phyloP scores from a whole-genome alignment of 371 early-diverging fungal species.

The Rhizopus stolonifer region DNA sequence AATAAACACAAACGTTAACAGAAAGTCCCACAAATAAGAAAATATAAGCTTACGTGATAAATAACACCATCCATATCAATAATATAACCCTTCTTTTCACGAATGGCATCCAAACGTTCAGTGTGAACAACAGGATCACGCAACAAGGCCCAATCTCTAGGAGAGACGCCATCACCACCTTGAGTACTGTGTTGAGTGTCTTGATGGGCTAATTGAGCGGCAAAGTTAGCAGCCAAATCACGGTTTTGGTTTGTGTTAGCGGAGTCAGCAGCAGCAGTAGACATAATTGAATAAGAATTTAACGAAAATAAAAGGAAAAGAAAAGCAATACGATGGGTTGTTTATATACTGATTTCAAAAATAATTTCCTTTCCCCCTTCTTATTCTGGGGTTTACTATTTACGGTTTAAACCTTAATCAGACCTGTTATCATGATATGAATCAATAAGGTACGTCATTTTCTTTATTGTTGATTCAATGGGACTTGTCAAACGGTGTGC shows the following conservation, averaged over 20 bases:
- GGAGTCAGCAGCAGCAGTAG: background rate
- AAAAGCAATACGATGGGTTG: background rate
- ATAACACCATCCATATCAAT: conserved; percentile 75
- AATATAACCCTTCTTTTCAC: conserved; percentile 62
- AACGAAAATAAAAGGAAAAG: background rate
- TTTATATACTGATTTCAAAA: too few relatives aligned
- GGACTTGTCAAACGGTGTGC: too few relatives aligned
- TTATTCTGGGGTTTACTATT: background rate
- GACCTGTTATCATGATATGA: conserved; percentile 1
- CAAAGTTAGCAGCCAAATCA: conserved; percentile 29
- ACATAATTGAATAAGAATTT: background rate
- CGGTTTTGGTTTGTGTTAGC: conserved; percentile 18
- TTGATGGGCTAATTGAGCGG: conserved; percentile 16
- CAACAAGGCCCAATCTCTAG: conserved; percentile 44
- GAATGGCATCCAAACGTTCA: conserved; percentile 54
- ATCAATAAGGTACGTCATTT: conserved; percentile 6
- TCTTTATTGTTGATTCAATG: conserved; percentile 1
- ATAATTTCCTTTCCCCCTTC: too few relatives aligned
- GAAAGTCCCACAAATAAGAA: too few relatives aligned
- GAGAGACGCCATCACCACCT: conserved; percentile 24
- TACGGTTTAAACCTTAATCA: conserved; percentile 2
- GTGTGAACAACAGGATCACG: conserved; percentile 44
- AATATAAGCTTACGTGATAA: conserved; percentile 53
- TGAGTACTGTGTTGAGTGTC: background rate
- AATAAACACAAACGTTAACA: too few relatives aligned